Conservation (phyloP, 1,284 basidiomycete species). For the Anthracocystis setariae region DNA sequence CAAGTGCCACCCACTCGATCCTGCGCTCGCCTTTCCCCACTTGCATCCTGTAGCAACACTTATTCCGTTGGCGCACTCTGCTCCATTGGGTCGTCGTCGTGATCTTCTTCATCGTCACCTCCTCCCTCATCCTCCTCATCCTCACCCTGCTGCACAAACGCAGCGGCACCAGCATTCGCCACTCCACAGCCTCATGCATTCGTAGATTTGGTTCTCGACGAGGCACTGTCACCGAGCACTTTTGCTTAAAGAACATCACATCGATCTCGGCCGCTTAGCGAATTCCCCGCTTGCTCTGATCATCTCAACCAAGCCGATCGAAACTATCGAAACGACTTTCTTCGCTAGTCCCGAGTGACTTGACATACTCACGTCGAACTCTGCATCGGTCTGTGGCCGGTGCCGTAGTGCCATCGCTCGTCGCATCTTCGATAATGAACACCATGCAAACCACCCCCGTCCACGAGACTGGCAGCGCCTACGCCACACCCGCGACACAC, state of each 20-base stretch:
- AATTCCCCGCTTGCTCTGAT: too few relatives aligned
- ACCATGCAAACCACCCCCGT: slow-evolving; percentile 35
- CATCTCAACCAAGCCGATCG: neutral
- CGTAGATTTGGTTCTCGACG: neutral
- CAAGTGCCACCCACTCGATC: too few relatives aligned
- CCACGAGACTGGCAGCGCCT: slow-evolving; percentile 35
- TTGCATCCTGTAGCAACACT: too few relatives aligned
- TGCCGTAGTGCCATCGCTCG: slow-evolving; percentile 27
- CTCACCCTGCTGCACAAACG: neutral
- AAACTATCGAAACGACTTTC: neutral
- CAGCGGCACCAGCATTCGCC: too few relatives aligned
- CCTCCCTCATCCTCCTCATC: neutral
- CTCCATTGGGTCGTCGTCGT: too few relatives aligned
- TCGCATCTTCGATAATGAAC: slow-evolving; percentile 26
- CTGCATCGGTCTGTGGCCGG: neutral
- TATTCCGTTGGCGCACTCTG: too few relatives aligned
- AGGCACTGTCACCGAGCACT: neutral
- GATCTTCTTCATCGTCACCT: neutral
- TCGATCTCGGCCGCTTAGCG: neutral
- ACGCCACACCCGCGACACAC: slow-evolving; percentile 38
- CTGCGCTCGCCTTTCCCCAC: too few relatives aligned
- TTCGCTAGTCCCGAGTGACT: neutral
- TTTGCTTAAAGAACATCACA: neutral
- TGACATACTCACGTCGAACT: neutral
- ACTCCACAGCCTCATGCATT: neutral